Conservation (phyloP, 108 stramenopile genomes). For the Nitzschia sp. region DNA sequence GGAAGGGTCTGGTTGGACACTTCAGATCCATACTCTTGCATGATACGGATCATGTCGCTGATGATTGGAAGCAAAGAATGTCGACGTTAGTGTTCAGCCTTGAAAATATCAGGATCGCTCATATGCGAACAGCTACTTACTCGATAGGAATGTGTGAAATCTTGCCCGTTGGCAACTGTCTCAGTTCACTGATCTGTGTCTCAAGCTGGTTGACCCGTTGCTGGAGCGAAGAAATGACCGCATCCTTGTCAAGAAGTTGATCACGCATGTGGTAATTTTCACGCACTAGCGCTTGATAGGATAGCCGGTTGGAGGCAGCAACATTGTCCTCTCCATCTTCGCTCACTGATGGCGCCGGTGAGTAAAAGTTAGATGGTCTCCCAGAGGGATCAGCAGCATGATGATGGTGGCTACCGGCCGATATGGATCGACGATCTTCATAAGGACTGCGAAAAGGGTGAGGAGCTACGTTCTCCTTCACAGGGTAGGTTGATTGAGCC, state of each 20-base stretch:
- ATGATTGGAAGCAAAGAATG: neutral
- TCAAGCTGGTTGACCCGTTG: conserved; percentile 30
- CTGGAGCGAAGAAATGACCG: conserved; percentile 33
- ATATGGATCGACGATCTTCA: neutral
- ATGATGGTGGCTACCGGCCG: neutral
- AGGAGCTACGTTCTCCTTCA: neutral
- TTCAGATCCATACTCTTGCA: conserved; percentile 61
- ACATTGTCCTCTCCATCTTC: conserved; percentile 8
- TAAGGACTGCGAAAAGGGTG: neutral
- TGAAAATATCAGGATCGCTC: neutral
- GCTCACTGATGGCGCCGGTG: neutral
- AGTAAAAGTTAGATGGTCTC: neutral
- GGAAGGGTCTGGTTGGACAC: conserved; percentile 48
- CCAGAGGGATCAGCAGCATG: neutral
- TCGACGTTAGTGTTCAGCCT: conserved; percentile 4
- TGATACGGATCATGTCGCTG: conserved; percentile 58
- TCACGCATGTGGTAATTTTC: conserved; percentile 78
- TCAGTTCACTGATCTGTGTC: conserved; percentile 45
- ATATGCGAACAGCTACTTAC: conserved; percentile 37
- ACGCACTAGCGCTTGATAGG: conserved; percentile 18
- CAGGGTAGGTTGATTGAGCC: too few species aligned
- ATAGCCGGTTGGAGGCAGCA: neutral
- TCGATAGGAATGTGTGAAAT: conserved; percentile 53
- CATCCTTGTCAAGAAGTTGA: conserved; percentile 30
- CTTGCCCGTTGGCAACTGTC: conserved; percentile 51